Percentiles rank a stretch among this genome's conserved stretches.
Conservation (phyloP, 2,329 filamentous ascomycete genomes). For the Trichoderma arundinaceum region DNA sequence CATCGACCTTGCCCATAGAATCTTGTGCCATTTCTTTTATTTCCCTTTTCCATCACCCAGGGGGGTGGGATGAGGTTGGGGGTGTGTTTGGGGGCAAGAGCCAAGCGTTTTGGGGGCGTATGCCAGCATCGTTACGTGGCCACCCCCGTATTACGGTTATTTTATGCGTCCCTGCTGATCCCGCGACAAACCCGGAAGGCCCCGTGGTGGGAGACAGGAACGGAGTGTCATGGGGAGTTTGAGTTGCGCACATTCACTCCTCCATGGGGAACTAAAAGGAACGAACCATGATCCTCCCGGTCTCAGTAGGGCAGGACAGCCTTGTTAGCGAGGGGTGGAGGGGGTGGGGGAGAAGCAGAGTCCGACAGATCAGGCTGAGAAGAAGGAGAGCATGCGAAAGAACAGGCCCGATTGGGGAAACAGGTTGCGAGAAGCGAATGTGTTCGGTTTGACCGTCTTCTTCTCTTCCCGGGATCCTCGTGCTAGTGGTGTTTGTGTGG, state of each 20-base stretch:
- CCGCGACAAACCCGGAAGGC: slow-evolving; percentile 13
- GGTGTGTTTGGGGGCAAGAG: neutral
- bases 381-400: neutral
- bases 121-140: neutral
- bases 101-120: neutral
- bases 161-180: slow-evolving; percentile 22
- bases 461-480: neutral
- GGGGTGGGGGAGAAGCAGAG: neutral
- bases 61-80: neutral
- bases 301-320: slow-evolving; percentile 1
- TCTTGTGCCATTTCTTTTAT: neutral
- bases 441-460: neutral
- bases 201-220: slow-evolving; percentile 5
- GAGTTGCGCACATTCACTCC: neutral
- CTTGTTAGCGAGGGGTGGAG: neutral
- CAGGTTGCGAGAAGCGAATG: neutral
- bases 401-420: slow-evolving; percentile 20
- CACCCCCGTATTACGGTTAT: slow-evolving; percentile 9
- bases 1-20: slow-evolving; percentile 13
- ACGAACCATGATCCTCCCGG: slow-evolving; percentile 18
- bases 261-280: neutral
- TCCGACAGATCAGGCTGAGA: neutral
- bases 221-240: neutral
- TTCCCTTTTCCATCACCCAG: neutral
- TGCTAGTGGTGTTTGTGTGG: neutral